A percentile compares a stretch with the other conserved stretches of the same genome.
Conservation (phyloP, 257 asterid species). For the Osmanthus fragrans region DNA sequence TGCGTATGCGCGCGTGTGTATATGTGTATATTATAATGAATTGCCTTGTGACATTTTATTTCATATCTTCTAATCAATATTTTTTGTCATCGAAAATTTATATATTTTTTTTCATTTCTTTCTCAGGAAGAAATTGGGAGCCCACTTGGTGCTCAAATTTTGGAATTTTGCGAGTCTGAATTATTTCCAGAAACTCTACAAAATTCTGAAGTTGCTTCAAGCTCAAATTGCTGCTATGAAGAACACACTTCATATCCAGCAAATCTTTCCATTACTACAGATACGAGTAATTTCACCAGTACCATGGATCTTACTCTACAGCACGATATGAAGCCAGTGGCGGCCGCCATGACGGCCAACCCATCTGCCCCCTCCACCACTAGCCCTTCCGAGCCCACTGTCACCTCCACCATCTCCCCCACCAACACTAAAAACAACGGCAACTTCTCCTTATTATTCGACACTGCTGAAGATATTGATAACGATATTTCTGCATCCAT, state of each 20-base stretch:
- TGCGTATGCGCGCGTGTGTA: background rate
- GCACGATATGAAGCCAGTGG: background rate
- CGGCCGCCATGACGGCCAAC: conserved; percentile 9
- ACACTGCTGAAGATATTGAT: conserved; percentile 47
- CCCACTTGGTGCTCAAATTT: conserved; percentile 66
- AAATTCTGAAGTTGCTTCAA: conserved; percentile 72
- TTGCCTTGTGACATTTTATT: background rate
- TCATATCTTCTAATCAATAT: background rate
- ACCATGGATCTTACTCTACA: conserved; percentile 2
- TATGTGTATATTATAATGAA: background rate
- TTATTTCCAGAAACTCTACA: conserved; percentile 60
- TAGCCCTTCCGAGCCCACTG: conserved; percentile 6
- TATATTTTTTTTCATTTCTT: background rate
- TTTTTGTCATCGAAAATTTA: background rate
- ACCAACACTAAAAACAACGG: conserved; percentile 17
- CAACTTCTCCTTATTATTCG: conserved; percentile 43
- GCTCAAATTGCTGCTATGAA: conserved; percentile 72
- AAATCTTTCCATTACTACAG: conserved; percentile 39
- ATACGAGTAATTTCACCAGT: conserved; percentile 34
- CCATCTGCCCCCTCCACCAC: conserved; percentile 27
- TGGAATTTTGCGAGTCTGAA: conserved; percentile 73
- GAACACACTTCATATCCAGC: conserved; percentile 59
- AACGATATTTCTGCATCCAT: conserved; percentile 80
- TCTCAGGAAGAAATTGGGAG: conserved; percentile 75
- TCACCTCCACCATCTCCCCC: conserved; percentile 11